These are phyloP conservation scores for Fomitopsis betulina DNA, from an alignment of 1,284 basidiomycete species.

Conservation along the genomic window DNA sequence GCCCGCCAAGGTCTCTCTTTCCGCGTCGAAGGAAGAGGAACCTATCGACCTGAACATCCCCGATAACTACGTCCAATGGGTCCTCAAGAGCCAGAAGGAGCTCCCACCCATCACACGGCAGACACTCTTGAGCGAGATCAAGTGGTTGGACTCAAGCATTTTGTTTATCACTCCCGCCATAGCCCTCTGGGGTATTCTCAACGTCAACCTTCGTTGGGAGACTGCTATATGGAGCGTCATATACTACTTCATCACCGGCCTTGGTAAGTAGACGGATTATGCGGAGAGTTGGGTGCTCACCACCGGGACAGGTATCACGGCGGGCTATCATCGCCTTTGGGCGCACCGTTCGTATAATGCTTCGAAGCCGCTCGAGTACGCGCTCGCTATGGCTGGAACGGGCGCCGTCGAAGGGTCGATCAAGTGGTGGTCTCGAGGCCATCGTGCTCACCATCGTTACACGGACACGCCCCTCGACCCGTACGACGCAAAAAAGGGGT, in stretches of 20 bases:
- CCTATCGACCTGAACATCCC: conserved; percentile 70
- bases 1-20: background rate
- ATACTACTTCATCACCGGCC: conserved; percentile 85
- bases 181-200: conserved; percentile 65
- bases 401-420: conserved; percentile 90
- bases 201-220: conserved; percentile 56
- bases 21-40: conserved; percentile 21
- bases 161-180: conserved; percentile 71
- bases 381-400: conserved; percentile 74
- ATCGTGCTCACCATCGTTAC: conserved; percentile 92
- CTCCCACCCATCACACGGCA: conserved; percentile 74
- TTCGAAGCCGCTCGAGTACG: conserved; percentile 73
- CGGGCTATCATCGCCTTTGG: conserved; percentile 92
- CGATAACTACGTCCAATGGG: conserved; percentile 88
- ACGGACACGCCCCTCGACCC: conserved; percentile 96
- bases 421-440: conserved; percentile 93
- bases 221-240: conserved; percentile 69
- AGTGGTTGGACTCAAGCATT: conserved; percentile 51
- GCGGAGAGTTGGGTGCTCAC: background rate
- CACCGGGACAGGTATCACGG: conserved; percentile 43
- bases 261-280: conserved; percentile 42
- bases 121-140: conserved; percentile 69
- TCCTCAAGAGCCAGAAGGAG: conserved; percentile 71
- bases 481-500: conserved; percentile 86
- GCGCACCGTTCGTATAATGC: conserved; percentile 91